Evolutionary conservation across 2,329 filamentous ascomycete species (phyloP).

Genomic region (Ramichloridium luteum): DNA sequence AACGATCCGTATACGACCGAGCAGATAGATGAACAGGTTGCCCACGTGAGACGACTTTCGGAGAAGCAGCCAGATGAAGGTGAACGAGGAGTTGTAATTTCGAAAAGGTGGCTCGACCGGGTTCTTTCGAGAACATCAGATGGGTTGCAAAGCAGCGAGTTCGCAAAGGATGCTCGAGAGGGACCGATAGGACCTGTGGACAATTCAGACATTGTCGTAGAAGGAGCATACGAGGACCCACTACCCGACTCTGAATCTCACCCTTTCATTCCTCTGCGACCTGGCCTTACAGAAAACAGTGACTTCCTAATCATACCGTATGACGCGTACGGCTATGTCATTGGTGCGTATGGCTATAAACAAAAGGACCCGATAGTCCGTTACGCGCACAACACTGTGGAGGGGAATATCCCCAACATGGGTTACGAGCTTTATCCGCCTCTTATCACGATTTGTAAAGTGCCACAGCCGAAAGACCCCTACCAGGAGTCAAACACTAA

Average conservation of each 20-base stretch:
- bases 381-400: slow-evolving; percentile 63
- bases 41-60: slow-evolving; percentile 53
- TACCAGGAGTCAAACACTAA: slow-evolving; percentile 31
- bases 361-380: slow-evolving; percentile 58
- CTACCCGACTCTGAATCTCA: slow-evolving; percentile 14
- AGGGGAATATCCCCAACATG: slow-evolving; percentile 49
- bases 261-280: slow-evolving; percentile 59
- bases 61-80: slow-evolving; percentile 47
- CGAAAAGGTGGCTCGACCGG: slow-evolving; percentile 62
- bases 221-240: slow-evolving; percentile 19
- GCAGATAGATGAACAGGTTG: slow-evolving; percentile 54
- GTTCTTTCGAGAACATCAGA: slow-evolving; percentile 55
- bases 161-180: slow-evolving; percentile 46
- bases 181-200: slow-evolving; percentile 68
- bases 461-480: slow-evolving; percentile 40
- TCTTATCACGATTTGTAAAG: slow-evolving; percentile 70
- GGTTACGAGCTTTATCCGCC: slow-evolving; percentile 76
- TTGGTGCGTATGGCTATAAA: slow-evolving; percentile 70
- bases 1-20: slow-evolving; percentile 16
- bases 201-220: slow-evolving; percentile 63
- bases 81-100: slow-evolving; percentile 67
- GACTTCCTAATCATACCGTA: slow-evolving; percentile 67
- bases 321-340: slow-evolving; percentile 68
- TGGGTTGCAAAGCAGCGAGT: slow-evolving; percentile 42
- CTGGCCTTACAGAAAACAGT: slow-evolving; percentile 50